These are phyloP conservation scores for Cyclotella choctawhatcheeana DNA, from an alignment of 108 stramenopile species.

Conservation along the genomic window DNA sequence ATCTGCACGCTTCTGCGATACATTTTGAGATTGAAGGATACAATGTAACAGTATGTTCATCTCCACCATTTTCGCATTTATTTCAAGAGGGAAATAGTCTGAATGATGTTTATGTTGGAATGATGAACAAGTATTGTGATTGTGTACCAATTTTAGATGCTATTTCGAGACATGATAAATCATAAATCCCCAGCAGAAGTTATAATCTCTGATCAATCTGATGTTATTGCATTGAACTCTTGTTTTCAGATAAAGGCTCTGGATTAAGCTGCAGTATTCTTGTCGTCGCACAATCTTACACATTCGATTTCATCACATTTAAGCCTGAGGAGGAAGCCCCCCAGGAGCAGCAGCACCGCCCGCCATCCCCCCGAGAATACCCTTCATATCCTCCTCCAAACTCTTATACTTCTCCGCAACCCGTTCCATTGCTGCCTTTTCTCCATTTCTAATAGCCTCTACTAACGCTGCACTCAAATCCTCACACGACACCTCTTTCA, in stretches of 20 bases:
- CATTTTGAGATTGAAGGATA: slow-evolving; percentile 47
- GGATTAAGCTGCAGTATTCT: background rate
- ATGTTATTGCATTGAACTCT: too few species aligned
- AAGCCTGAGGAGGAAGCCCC: background rate
- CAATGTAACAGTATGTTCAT: slow-evolving; percentile 51
- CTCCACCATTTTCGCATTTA: slow-evolving; percentile 53
- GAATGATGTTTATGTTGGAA: slow-evolving; percentile 31
- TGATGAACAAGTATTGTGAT: slow-evolving; percentile 73
- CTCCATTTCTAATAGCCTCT: slow-evolving; percentile 73
- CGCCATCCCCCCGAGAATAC: slow-evolving; percentile 52
- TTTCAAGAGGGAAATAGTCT: slow-evolving; percentile 9
- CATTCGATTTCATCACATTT: background rate
- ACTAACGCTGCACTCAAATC: slow-evolving; percentile 64
- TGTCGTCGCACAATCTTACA: background rate
- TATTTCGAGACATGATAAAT: slow-evolving; percentile 1
- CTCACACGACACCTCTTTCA: slow-evolving; percentile 60
- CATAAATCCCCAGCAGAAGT: background rate
- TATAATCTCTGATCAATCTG: background rate
- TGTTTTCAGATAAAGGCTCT: too few species aligned
- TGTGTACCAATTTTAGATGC: slow-evolving; percentile 46
- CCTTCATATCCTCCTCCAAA: slow-evolving; percentile 70
- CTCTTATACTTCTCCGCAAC: slow-evolving; percentile 73
- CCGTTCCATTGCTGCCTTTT: slow-evolving; percentile 56
- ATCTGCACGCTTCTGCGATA: slow-evolving; percentile 50
- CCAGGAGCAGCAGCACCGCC: slow-evolving; percentile 25